Evolutionary conservation across 305 asterid genomes (phyloP), one percentile per base, ranked within the genome.

Genomic region (Caryopteris hybrid): DNA sequence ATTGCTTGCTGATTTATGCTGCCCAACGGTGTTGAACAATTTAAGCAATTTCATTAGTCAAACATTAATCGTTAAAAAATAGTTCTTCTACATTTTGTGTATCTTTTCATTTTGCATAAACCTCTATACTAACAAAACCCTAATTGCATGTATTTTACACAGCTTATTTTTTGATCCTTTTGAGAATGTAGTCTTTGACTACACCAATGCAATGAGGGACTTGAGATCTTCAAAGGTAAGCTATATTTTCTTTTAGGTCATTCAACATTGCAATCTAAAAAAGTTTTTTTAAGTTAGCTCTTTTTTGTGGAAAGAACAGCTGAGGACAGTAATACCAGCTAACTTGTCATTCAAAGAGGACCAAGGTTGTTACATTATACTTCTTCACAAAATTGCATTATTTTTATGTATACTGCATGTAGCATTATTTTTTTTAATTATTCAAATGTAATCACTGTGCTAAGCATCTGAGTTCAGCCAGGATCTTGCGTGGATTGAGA

Each of bases 401-500:
- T 69, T 58, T 38, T 65, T 25, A 43, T 69, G 68, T 36, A 22
- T 47, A 45, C 29, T 23, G 54, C 31, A 50, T 51, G 69, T 51
- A 8, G 58, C 63, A 41, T 39, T 41, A 54, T 12, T 45, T 25
- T 23, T 70, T 62, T 76, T 31, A 3, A 3, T 10, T 41, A 45
- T 60, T 60, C 3, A 18, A 17, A 66, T 52, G 22, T 48, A 27
- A 51, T 34, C 21, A 7, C 27, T 50, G 17, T 45, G 8, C 66
- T 64, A 38, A 70, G 36, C 33, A 66, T 73, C 39, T 58, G 68
- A 64, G 53, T 72, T 66, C 91, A 93, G 99, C 97, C 57, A 91
- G 99, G 80, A 94, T 94, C 71, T 75, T 94, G 81, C 96, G 99
- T 56, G 97, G 96, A 69, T 63, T 94, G 78, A 88, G 99, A 82